These are phyloP conservation scores for Naematelia encephala DNA, from an alignment of 768 basidiomycete genomes.

Conservation along the genomic window DNA sequence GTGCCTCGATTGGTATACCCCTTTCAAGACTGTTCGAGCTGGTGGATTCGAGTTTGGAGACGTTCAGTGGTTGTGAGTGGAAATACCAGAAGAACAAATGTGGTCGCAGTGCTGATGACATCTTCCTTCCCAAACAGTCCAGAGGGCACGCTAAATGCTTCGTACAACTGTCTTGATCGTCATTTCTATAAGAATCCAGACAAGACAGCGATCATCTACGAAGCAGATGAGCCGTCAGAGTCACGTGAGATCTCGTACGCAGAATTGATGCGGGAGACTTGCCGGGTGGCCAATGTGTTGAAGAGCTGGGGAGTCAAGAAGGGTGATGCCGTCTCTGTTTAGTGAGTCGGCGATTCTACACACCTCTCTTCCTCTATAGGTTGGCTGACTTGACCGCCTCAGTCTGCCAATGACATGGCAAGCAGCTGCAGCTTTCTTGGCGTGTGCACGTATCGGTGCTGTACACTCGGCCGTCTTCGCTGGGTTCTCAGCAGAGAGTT, in stretches of 20 bases:
- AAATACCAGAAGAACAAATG: too few species aligned
- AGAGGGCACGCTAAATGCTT: constrained; percentile 84
- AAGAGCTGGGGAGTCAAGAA: constrained; percentile 85
- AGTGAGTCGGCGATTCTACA: constrained; percentile 33
- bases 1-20: constrained; percentile 78
- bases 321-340: constrained; percentile 62
- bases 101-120: constrained; percentile 17
- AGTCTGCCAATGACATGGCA: constrained; percentile 59
- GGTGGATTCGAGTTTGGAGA: constrained; percentile 82
- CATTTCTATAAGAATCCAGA: constrained; percentile 89
- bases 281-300: constrained; percentile 83
- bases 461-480: constrained; percentile 97
- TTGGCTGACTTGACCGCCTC: not conserved
- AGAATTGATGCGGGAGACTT: constrained; percentile 86
- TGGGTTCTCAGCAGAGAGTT: constrained; percentile 90
- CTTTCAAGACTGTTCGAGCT: constrained; percentile 78
- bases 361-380: not conserved
- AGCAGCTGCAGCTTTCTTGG: constrained; percentile 91
- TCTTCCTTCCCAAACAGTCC: constrained; percentile 60
- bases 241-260: constrained; percentile 73
- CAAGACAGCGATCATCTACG: constrained; percentile 92
- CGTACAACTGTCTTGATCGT: constrained; percentile 97
- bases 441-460: constrained; percentile 94
- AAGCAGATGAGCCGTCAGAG: constrained; percentile 88
- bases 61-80: constrained; percentile 78